Percentiles rank a stretch among this genome's conserved stretches.
Evolutionary conservation across 345 rosid genomes (phyloP).

Genomic region (Ceriops zippeliana): DNA sequence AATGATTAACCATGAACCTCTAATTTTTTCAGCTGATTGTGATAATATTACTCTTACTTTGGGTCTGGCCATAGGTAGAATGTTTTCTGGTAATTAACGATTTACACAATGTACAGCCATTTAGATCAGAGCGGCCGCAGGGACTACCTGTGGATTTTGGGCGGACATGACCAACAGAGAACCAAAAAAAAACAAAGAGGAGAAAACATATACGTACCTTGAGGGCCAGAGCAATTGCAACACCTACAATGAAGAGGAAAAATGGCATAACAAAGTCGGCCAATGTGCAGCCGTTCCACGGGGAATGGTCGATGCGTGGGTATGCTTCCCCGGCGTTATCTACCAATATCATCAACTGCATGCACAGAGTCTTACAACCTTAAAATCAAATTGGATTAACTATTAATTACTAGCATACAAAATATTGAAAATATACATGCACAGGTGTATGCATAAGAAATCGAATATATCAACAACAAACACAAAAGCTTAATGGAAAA

Average conservation of each 20-base stretch:
- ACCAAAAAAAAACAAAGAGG: too few species aligned
- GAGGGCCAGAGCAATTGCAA: constrained; percentile 64
- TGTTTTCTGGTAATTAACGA: too few species aligned
- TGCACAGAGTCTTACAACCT: not conserved
- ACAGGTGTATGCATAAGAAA: not conserved
- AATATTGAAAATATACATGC: not conserved
- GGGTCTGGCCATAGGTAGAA: too few species aligned
- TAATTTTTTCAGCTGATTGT: too few species aligned
- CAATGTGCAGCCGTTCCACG: constrained; percentile 66
- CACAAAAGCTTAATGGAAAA: too few species aligned
- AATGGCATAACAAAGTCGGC: constrained; percentile 77
- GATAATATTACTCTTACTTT: too few species aligned
- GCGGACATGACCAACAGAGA: not conserved
- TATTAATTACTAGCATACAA: not conserved
- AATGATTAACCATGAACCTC: too few species aligned
- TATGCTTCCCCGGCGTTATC: constrained; percentile 58
- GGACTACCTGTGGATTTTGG: too few species aligned
- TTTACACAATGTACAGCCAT: too few species aligned
- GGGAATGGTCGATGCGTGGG: constrained; percentile 52
- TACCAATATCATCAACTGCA: constrained; percentile 59
- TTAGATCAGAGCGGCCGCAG: too few species aligned
- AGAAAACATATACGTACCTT: constrained; percentile 32
- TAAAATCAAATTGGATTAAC: not conserved
- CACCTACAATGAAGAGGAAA: constrained; percentile 66
- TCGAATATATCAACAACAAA: too few species aligned